phyloP scores from a whole-genome alignment of 768 basidiomycete species.

The Xerocomus spinulosus region DNA sequence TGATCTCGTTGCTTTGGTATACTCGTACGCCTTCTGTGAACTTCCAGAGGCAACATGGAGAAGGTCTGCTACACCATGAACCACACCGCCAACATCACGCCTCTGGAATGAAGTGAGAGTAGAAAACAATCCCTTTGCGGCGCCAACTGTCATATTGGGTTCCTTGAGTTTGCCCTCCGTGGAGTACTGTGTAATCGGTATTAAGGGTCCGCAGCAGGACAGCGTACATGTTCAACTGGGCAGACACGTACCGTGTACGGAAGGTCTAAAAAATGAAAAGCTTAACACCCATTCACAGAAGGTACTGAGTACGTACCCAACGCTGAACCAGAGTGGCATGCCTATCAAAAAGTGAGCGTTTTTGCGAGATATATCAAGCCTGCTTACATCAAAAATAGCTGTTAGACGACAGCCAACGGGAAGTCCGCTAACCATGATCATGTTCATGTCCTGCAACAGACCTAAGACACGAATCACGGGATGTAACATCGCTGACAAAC shows the following conservation, averaged over 20 bases:
- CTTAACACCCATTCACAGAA: neutral
- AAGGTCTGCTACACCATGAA: slow-evolving; percentile 69
- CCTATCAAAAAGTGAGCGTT: slow-evolving; percentile 38
- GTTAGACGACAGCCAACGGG: slow-evolving; percentile 89
- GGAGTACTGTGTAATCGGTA: slow-evolving; percentile 56
- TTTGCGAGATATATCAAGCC: neutral
- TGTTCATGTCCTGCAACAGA: slow-evolving; percentile 57
- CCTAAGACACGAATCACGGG: slow-evolving; percentile 2
- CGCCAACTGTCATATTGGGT: slow-evolving; percentile 82
- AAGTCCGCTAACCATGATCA: slow-evolving; percentile 73
- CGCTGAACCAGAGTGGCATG: slow-evolving; percentile 87
- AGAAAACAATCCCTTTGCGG: slow-evolving; percentile 79
- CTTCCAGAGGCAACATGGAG: slow-evolving; percentile 70
- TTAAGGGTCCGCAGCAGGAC: neutral
- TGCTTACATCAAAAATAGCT: slow-evolving; percentile 67
- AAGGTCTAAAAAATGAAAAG: slow-evolving; percentile 43
- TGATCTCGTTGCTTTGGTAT: slow-evolving; percentile 59
- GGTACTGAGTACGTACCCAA: slow-evolving; percentile 47
- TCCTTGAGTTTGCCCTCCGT: slow-evolving; percentile 96
- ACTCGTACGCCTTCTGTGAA: slow-evolving; percentile 57
- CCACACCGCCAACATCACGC: slow-evolving; percentile 76
- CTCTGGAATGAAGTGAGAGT: slow-evolving; percentile 72
- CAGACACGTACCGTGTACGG: slow-evolving; percentile 53
- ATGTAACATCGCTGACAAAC: slow-evolving; percentile 40
- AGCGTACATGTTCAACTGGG: neutral